Evolutionary conservation across 2,329 filamentous ascomycete genomes (phyloP).

Genomic region (Pleomassaria siparia): DNA sequence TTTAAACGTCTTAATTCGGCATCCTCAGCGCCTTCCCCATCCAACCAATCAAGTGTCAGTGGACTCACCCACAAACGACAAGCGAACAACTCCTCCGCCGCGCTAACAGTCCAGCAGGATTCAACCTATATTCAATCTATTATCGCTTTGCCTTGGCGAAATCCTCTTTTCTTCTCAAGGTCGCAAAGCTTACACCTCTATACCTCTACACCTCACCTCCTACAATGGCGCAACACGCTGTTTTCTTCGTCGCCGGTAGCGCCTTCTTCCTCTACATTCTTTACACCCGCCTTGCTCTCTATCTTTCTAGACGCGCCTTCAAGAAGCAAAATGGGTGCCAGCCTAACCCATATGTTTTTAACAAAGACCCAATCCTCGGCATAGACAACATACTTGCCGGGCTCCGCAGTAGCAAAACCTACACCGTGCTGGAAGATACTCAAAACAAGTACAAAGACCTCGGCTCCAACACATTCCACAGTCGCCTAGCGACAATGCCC

Average conservation of each 20-base stretch:
- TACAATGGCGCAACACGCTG: conserved; percentile 7
- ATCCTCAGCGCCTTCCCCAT: too few species aligned
- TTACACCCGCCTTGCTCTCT: conserved; percentile 37
- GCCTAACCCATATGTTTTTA: conserved; percentile 48
- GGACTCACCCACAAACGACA: too few species aligned
- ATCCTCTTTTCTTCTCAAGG: not conserved
- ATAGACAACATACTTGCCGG: conserved; percentile 51
- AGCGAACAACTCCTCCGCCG: too few species aligned
- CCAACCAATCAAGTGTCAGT: too few species aligned
- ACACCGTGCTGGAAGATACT: conserved; percentile 12
- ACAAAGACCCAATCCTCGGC: conserved; percentile 59
- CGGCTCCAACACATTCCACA: conserved; percentile 46
- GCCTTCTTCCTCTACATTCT: conserved; percentile 39
- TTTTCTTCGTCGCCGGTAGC: conserved; percentile 30
- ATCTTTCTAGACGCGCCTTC: conserved; percentile 40
- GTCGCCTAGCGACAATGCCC: conserved; percentile 30
- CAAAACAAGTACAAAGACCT: conserved; percentile 31
- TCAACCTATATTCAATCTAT: too few species aligned
- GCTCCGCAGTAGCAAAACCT: conserved; percentile 39
- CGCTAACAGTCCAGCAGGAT: too few species aligned
- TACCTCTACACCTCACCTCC: not conserved
- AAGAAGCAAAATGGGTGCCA: conserved; percentile 51
- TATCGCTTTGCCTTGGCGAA: too few species aligned
- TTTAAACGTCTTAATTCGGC: too few species aligned
- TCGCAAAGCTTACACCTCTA: not conserved